Base-by-base conservation (phyloP, 805 yeast genomes). In the Lipomyces anomalus region DNA sequence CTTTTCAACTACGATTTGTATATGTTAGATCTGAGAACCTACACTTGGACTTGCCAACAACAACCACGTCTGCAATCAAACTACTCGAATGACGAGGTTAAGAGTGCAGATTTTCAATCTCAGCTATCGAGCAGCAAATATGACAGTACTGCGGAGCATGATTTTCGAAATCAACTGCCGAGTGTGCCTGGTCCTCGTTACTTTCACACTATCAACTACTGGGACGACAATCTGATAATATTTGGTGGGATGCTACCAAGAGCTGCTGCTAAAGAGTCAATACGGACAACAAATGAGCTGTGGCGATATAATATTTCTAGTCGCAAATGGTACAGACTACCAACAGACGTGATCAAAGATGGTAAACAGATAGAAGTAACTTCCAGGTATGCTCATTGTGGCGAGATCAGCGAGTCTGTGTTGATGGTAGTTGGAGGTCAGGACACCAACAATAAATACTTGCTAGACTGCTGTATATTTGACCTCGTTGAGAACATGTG, bases 371-470 rank as follows among this genome's bases (percentile, higher is more conserved):
- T 13, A 9, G 30, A 26, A 13, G 30, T 26, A 9, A 33, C 16
- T 20, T 26, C 40, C 20, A 22, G 45, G 21, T 42, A 42, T 44
- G 57, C 53, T n/a, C 57, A 53, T 22, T 35, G 45, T 22, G 36
- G 43, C 5, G 42, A 37, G 9, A 48, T 53, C 6, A 33, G 43
- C n/a, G 53, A 42, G n/a, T 28, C 23, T 17, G 21, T 38, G 32
- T 37, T 53, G 5, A 38, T 52, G 24, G 40, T 53, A 4, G 24
- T 45, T 17, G 56, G 57, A n/a, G 55, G 57, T 6, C 52, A 53
- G 37, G 57, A 53, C 35, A 38, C 35, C 13, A 45, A 43, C 21
- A 44, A 47, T 4, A 21, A 35, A 9, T 52, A 52, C 32, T 29
- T 52, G 13, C 37, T 32, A 18, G 48, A 53, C 29, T 34, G 43